Base-by-base conservation (phyloP, 306 rosid genomes). In the Coriaria nepalensis region DNA sequence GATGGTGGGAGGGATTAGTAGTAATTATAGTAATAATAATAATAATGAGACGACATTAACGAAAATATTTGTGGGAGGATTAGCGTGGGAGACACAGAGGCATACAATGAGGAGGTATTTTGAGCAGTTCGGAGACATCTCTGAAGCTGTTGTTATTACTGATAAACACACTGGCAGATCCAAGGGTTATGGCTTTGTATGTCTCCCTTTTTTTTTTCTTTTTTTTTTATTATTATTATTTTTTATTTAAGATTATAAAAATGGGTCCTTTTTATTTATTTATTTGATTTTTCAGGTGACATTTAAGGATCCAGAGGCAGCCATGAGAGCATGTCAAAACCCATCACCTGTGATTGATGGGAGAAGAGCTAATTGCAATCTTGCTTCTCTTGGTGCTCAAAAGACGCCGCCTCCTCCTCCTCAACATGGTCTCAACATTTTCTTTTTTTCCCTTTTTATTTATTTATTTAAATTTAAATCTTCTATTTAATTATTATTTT, bases 101-200 rank as follows among this genome's bases (percentile, higher is more conserved):
- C 93, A 81, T 12, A 78, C 97, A 37, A 76, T 88, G 95, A 69
- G 74, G 32, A 81, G 80, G 71, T 88, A 84, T 54, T 88, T 84
- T 68, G 97, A 88, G 37, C 93, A 81, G 70, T 88, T 88, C 68
- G 97, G 97, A 13, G 93, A 88, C 70, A 88, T 88, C 73, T 57
- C 83, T 37, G 97, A 88, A 52, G 97, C 95, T 77, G 97, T 84
- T 70, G 95, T 88, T 33, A 88, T 88, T 54, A 77, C 93, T 9
- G 95, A 88, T 59, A 88, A 88, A 54, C 68, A 78, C 73, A 78
- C 82, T 37, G 97, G 97, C 50, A 84, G 97, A 79, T 88, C 95
- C 78, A 88, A 88, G 68, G 97, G 97, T 33, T 88, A 88, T 47
- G 97, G 97, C 62, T 88, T 88, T 78, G 97, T 88, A 88, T 72